phyloP scores from a whole-genome alignment of 2,329 filamentous ascomycete genomes.

The Cyclaneusma minus region DNA sequence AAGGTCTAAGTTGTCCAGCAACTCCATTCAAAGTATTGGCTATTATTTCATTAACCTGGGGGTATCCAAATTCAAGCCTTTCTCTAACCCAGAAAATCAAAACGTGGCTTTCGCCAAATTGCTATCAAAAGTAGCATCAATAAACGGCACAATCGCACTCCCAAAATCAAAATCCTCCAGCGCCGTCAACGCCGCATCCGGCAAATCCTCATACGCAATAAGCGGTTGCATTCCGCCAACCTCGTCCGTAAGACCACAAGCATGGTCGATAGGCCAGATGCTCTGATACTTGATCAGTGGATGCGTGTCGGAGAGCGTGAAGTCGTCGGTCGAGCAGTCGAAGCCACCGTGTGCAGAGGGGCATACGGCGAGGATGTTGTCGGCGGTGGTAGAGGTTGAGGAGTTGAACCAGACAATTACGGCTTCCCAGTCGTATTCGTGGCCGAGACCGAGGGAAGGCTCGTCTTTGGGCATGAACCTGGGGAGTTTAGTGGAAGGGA shows the following conservation, averaged over 20 bases:
- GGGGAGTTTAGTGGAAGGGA: conserved; percentile 21
- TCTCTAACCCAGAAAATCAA: too few species aligned
- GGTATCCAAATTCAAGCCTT: too few species aligned
- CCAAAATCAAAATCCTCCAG: conserved; percentile 25
- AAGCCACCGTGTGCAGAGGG: conserved; percentile 34
- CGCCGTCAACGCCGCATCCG: conserved; percentile 19
- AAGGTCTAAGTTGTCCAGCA: too few species aligned
- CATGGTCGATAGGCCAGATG: conserved; percentile 28
- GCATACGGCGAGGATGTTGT: conserved; percentile 30
- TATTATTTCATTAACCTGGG: too few species aligned
- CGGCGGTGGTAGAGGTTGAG: conserved; percentile 13
- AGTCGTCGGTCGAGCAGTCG: conserved; percentile 24
- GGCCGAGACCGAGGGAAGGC: conserved; percentile 24
- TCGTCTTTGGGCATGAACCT: conserved; percentile 33
- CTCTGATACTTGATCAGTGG: conserved; percentile 32
- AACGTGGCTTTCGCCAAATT: conserved; percentile 25
- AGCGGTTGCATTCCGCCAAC: conserved; percentile 24
- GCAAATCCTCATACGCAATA: conserved; percentile 27
- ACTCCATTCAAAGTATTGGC: too few species aligned
- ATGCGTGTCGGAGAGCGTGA: conserved; percentile 24
- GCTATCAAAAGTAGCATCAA: conserved; percentile 15
- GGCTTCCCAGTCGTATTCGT: conserved; percentile 41
- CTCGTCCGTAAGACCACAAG: conserved; percentile 20
- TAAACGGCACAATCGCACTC: conserved; percentile 25
- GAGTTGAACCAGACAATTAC: conserved; percentile 33